A percentile compares a stretch with the other conserved stretches of the same genome.
Conservation (phyloP, 257 asterid genomes). For the Leonotis leonurus region DNA sequence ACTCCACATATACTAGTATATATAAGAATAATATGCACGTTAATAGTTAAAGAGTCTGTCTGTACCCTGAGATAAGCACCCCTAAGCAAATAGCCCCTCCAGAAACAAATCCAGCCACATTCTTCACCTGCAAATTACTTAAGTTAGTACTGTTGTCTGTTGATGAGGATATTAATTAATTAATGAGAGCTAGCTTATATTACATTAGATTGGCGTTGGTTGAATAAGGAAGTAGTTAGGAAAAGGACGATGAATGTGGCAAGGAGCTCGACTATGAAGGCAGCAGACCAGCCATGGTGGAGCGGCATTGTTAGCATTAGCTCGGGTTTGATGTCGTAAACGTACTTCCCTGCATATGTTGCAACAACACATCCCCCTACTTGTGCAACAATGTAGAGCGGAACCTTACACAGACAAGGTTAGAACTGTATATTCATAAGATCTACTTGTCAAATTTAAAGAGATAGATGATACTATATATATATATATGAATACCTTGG, state of each 20-base stretch:
- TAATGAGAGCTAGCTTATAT: too few species aligned
- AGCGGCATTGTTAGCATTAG: slow-evolving; percentile 59
- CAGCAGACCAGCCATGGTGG: slow-evolving; percentile 45
- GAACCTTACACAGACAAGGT: slow-evolving; percentile 64
- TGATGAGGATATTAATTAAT: too few species aligned
- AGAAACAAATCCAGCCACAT: slow-evolving; percentile 54
- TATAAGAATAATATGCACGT: too few species aligned
- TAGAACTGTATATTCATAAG: too few species aligned
- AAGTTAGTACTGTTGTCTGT: too few species aligned
- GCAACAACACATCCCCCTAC: slow-evolving; percentile 65
- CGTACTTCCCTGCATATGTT: slow-evolving; percentile 40
- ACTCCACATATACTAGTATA: too few species aligned
- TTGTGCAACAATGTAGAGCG: slow-evolving; percentile 61
- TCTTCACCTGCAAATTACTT: slow-evolving; percentile 29
- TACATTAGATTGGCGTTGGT: slow-evolving; percentile 36
- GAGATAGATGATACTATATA: too few species aligned
- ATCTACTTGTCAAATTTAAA: too few species aligned
- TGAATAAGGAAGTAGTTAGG: slow-evolving; percentile 51
- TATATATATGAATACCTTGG: too few species aligned
- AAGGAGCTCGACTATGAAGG: slow-evolving; percentile 66
- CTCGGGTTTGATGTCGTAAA: slow-evolving; percentile 55
- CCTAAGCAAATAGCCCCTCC: slow-evolving; percentile 77
- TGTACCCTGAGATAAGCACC: slow-evolving; percentile 81
- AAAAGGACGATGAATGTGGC: slow-evolving; percentile 68
- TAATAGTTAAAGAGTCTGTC: background rate